Evolutionary conservation across 78 protist species (phyloP).

Genomic region (slime mould (Dictyostelium discoideum)): DNA sequence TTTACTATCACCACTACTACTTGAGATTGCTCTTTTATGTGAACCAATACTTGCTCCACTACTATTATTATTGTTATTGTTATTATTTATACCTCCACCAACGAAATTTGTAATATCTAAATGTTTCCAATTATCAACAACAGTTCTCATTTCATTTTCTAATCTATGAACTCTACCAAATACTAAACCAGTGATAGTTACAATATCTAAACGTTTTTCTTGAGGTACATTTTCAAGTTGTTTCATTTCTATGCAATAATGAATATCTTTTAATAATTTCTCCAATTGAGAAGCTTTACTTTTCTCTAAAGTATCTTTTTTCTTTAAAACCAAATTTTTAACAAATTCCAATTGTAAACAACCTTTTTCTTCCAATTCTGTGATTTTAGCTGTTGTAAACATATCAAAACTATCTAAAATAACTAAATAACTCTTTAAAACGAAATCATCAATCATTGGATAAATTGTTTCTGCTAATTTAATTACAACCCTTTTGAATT

Average conservation of each 20-base stretch:
- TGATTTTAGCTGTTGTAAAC: neutral
- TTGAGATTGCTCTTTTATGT: neutral
- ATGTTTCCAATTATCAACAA: conserved; percentile 58
- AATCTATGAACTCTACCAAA: conserved; percentile 66
- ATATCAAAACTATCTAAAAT: conserved; percentile 43
- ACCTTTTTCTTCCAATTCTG: conserved; percentile 14
- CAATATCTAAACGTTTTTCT: conserved; percentile 66
- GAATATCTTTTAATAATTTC: conserved; percentile 49
- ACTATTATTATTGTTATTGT: neutral
- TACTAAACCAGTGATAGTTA: conserved; percentile 49
- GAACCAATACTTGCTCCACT: neutral
- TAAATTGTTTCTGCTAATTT: conserved; percentile 7
- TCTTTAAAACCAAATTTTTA: neutral
- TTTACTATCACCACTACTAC: conserved; percentile 11
- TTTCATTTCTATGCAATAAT: conserved; percentile 53
- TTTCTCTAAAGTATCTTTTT: conserved; percentile 15
- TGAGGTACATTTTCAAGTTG: conserved; percentile 6
- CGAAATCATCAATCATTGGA: conserved; percentile 60
- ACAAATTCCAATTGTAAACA: neutral
- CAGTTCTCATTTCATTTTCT: conserved; percentile 74
- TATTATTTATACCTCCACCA: neutral
- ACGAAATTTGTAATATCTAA: neutral
- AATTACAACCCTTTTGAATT: conserved; percentile 3
- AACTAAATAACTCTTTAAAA: conserved; percentile 47
- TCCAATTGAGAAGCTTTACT: conserved; percentile 19